Percentiles rank a stretch among this genome's conserved stretches.
Evolutionary conservation across 768 basidiomycete genomes (phyloP).

Genomic region (Strobilomyces confusus): DNA sequence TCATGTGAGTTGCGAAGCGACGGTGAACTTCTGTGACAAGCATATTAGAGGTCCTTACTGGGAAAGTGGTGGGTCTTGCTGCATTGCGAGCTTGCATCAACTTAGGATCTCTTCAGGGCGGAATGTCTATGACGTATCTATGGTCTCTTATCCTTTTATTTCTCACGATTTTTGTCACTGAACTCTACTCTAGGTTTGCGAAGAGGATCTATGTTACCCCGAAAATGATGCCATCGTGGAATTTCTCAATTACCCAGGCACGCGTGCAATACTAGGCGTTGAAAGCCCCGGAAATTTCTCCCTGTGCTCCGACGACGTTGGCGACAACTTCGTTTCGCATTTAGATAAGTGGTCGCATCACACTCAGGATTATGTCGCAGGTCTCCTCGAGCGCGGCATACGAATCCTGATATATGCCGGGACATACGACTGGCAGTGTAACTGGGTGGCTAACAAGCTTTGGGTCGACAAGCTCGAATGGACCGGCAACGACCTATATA

Average conservation of each 20-base stretch:
- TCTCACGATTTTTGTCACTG: background rate
- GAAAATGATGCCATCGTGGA: slow-evolving; percentile 38
- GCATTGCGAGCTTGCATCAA: background rate
- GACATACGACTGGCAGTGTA: slow-evolving; percentile 52
- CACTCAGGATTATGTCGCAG: slow-evolving; percentile 55
- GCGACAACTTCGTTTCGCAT: slow-evolving; percentile 46
- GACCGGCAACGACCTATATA: slow-evolving; percentile 51
- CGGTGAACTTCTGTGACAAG: slow-evolving; percentile 59
- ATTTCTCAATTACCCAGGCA: slow-evolving; percentile 45
- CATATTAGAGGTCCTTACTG: slow-evolving; percentile 45
- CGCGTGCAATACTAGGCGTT: slow-evolving; percentile 45
- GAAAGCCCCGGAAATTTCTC: slow-evolving; percentile 48
- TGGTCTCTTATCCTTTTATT: slow-evolving; percentile 27
- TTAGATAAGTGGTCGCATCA: slow-evolving; percentile 58
- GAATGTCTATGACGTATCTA: slow-evolving; percentile 59
- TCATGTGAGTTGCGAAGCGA: slow-evolving; percentile 61
- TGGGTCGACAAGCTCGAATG: slow-evolving; percentile 61
- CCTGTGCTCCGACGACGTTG: slow-evolving; percentile 51
- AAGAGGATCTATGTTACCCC: slow-evolving; percentile 35
- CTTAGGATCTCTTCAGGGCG: slow-evolving; percentile 27
- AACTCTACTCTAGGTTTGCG: slow-evolving; percentile 19
- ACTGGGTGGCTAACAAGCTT: slow-evolving; percentile 60
- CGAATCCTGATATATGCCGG: slow-evolving; percentile 49
- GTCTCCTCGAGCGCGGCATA: slow-evolving; percentile 51
- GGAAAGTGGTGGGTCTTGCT: slow-evolving; percentile 31